A percentile compares a stretch with the other conserved stretches of the same genome.
Evolutionary conservation across 148 eudicot species (phyloP).

Genomic region (Cornus controversa): DNA sequence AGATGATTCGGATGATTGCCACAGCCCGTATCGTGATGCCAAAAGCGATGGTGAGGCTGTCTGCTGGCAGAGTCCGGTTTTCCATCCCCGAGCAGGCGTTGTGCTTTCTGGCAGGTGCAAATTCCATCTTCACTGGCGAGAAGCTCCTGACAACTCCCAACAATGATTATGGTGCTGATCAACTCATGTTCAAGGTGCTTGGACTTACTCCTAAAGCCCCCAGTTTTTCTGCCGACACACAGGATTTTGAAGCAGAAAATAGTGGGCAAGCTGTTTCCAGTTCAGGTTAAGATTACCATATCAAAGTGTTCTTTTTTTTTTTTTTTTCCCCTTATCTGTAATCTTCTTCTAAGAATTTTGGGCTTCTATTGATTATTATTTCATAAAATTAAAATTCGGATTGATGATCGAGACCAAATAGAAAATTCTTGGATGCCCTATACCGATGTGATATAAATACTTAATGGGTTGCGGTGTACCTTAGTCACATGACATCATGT

Average conservation of each 20-base stretch:
- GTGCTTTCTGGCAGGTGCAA: conserved; percentile 96
- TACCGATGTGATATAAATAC: too few species aligned
- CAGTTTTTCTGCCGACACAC: conserved; percentile 42
- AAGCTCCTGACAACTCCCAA: conserved; percentile 93
- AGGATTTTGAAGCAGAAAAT: conserved; percentile 35
- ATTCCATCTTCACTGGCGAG: conserved; percentile 95
- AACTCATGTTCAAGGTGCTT: conserved; percentile 82
- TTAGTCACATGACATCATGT: too few species aligned
- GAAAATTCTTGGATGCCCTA: too few species aligned
- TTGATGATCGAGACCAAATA: too few species aligned
- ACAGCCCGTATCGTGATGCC: conserved; percentile 97
- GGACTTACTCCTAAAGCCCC: conserved; percentile 91
- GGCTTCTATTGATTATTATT: too few species aligned
- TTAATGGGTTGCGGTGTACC: too few species aligned
- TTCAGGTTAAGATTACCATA: conserved; percentile 37
- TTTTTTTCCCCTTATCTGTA: background rate
- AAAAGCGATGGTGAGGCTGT: conserved; percentile 87
- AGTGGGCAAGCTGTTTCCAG: conserved; percentile 46
- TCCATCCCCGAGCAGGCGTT: conserved; percentile 90
- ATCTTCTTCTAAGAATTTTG: too few species aligned
- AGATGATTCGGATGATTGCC: conserved; percentile 96
- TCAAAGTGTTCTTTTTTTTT: too few species aligned
- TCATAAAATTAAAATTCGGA: too few species aligned
- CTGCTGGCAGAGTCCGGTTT: conserved; percentile 92
- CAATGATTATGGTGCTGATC: conserved; percentile 90